Conservation (phyloP, 2,329 filamentous ascomycete genomes). For the Penicillium sp. region DNA sequence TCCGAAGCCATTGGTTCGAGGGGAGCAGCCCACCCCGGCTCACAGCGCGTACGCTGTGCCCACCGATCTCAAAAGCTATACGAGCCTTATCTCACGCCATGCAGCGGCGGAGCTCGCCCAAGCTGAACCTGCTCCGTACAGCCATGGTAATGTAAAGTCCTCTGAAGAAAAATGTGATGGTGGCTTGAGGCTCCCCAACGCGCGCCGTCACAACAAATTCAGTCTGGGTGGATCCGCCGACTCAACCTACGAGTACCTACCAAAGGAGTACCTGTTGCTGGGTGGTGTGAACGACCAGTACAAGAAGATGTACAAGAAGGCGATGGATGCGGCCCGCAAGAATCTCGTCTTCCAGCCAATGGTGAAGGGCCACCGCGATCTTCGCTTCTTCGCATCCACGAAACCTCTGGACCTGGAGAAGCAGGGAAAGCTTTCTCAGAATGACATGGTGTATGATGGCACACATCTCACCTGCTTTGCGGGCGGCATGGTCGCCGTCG, state of each 20-base stretch:
- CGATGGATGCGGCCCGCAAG: constrained; percentile 37
- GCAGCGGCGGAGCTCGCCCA: constrained; percentile 17
- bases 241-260: constrained; percentile 49
- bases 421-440: constrained; percentile 8
- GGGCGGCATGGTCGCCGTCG: constrained; percentile 58
- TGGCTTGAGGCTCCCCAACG: constrained; percentile 36
- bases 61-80: constrained; percentile 24
- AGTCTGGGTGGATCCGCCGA: constrained; percentile 44
- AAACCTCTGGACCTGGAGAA: constrained; percentile 21
- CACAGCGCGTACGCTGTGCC: constrained; percentile 11
- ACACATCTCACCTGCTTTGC: constrained; percentile 57
- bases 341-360: constrained; percentile 44
- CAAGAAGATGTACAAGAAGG: constrained; percentile 40
- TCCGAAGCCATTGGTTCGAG: background rate
- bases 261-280: constrained; percentile 45
- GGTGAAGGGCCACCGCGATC: constrained; percentile 37
- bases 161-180: constrained; percentile 32
- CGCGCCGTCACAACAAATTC: constrained; percentile 34
- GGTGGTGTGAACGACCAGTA: constrained; percentile 43
- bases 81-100: constrained; percentile 22
- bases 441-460: constrained; percentile 46
- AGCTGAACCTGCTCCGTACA: constrained; percentile 27
- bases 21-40: constrained; percentile 3
- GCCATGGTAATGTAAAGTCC: constrained; percentile 4
- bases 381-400: constrained; percentile 39